Evolutionary conservation across 306 rosid genomes (phyloP).

Genomic region (Aeschynomene evenia): DNA sequence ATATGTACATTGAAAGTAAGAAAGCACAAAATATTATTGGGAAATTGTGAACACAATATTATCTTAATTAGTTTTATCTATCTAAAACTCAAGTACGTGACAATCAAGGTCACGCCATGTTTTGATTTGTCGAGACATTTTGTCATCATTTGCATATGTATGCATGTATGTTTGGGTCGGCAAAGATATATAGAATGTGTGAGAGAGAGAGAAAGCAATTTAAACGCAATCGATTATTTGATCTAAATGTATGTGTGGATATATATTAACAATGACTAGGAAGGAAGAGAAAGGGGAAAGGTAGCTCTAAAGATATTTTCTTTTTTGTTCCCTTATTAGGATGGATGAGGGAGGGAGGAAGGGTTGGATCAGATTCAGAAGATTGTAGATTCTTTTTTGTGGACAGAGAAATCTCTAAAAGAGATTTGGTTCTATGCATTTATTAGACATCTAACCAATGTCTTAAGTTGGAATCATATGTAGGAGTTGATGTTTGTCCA

Average conservation of each 20-base stretch:
- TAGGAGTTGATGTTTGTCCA: conserved; percentile 28
- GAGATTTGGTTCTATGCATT: conserved; percentile 58
- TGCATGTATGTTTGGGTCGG: background rate
- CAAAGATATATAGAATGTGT: too few relatives aligned
- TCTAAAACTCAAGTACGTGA: conserved; percentile 11
- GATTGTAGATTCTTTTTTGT: conserved; percentile 30
- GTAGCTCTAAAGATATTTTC: conserved; percentile 8
- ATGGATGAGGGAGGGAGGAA: background rate
- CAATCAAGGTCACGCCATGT: conserved; percentile 18
- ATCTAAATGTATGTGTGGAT: conserved; percentile 12
- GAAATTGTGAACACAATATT: conserved; percentile 25
- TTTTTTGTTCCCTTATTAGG: background rate
- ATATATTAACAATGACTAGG: too few relatives aligned
- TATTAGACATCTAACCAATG: conserved; percentile 31
- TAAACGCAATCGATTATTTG: conserved; percentile 16
- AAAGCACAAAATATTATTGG: background rate
- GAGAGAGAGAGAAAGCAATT: conserved; percentile 3
- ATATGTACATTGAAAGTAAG: background rate
- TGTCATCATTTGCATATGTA: conserved; percentile 20
- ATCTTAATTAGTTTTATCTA: background rate
- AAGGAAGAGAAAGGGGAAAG: background rate
- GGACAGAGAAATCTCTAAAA: conserved; percentile 61
- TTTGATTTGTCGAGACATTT: conserved; percentile 15
- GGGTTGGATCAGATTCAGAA: conserved; percentile 10
- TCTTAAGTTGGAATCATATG: conserved; percentile 34